These are phyloP conservation scores for Vitis amurensis DNA, from an alignment of 164 flowering plant genomes.

Conservation along the genomic window DNA sequence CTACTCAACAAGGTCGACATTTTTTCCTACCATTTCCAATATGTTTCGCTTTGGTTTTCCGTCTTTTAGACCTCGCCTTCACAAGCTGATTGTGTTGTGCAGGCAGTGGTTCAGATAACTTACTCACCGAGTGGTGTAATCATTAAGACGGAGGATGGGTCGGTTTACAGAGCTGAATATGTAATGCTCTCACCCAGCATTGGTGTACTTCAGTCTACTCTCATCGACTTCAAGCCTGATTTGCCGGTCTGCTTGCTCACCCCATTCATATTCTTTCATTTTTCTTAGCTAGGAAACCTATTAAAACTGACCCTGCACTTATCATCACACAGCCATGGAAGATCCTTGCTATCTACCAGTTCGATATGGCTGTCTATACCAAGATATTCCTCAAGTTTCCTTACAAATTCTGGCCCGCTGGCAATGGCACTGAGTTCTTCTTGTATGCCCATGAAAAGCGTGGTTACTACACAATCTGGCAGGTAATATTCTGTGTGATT, in stretches of 20 bases:
- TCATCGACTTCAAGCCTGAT: slow-evolving; percentile 58
- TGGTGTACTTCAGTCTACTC: slow-evolving; percentile 89
- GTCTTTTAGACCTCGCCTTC: no score
- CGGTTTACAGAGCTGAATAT: slow-evolving; percentile 67
- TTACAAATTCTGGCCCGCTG: slow-evolving; percentile 83
- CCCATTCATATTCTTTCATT: slow-evolving; percentile 56
- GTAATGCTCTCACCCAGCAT: slow-evolving; percentile 82
- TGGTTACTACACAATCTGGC: slow-evolving; percentile 98
- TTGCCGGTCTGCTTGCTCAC: no score
- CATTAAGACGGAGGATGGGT: slow-evolving; percentile 83
- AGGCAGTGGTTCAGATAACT: slow-evolving; percentile 81
- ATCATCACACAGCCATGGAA: slow-evolving; percentile 72
- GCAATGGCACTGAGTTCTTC: slow-evolving; percentile 79
- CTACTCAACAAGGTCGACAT: slow-evolving; percentile 71
- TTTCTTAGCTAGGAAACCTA: neutral
- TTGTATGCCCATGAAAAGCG: slow-evolving; percentile 88
- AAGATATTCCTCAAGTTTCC: slow-evolving; percentile 93
- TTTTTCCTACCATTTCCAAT: slow-evolving; percentile 31
- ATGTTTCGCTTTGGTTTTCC: no score
- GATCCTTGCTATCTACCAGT: slow-evolving; percentile 65
- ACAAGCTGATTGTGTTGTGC: no score
- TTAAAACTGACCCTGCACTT: no score
- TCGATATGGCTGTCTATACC: slow-evolving; percentile 91
- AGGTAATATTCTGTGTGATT: slow-evolving; percentile 48
- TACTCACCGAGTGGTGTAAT: slow-evolving; percentile 74